A percentile compares a stretch with the other conserved stretches of the same genome.
Conservation (phyloP, 441 rosid species). For the Geranium incanum region DNA sequence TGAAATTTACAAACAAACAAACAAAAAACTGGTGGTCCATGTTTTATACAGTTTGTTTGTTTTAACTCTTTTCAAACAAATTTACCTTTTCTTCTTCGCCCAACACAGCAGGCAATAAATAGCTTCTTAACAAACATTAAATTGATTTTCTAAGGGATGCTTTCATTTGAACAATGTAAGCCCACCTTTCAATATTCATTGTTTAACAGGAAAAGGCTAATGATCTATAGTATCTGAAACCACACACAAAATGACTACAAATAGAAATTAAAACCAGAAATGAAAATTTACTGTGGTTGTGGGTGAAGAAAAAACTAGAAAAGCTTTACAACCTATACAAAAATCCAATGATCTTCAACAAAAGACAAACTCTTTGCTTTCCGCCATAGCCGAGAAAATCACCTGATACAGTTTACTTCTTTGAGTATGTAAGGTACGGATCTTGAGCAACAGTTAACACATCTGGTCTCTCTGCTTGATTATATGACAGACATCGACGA, state of each 20-base stretch:
- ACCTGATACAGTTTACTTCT: constrained; percentile 37
- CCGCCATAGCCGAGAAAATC: background rate
- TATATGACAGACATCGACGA: constrained; percentile 81
- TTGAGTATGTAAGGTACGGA: constrained; percentile 71
- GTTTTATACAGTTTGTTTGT: too few relatives aligned
- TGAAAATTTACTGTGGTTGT: background rate
- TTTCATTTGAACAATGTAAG: constrained; percentile 1
- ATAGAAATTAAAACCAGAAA: background rate
- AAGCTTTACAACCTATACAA: constrained; percentile 5
- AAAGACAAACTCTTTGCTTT: background rate
- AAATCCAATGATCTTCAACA: background rate
- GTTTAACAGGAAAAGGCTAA: background rate
- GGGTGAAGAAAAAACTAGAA: background rate
- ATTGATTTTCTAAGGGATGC: background rate
- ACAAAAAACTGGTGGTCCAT: too few relatives aligned
- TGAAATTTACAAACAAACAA: too few relatives aligned
- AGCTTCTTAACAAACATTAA: background rate
- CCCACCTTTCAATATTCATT: background rate
- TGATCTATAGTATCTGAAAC: background rate
- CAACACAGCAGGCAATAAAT: too few relatives aligned
- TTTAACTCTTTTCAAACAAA: too few relatives aligned
- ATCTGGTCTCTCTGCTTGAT: constrained; percentile 85
- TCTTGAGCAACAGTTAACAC: constrained; percentile 80
- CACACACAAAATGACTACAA: background rate
- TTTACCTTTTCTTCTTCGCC: too few relatives aligned